These are phyloP conservation scores for Oxyria digyna DNA, from an alignment of 148 eudicot species.

Conservation along the genomic window DNA sequence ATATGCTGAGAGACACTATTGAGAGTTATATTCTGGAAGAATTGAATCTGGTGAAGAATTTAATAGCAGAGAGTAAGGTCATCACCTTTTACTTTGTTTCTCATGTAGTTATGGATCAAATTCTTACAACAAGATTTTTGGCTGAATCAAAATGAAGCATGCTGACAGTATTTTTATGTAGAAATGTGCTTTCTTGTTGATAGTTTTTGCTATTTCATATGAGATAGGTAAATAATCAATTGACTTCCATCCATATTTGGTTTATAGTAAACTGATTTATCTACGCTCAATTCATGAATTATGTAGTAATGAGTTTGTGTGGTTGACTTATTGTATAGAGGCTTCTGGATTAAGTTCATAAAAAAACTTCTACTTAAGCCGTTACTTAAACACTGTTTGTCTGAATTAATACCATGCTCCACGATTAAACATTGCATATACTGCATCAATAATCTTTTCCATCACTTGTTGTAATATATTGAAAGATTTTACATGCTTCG, in stretches of 20 bases:
- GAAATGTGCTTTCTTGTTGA: not conserved
- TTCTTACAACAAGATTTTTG: not conserved
- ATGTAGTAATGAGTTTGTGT: not conserved
- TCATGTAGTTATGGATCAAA: not conserved
- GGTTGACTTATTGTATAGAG: not conserved
- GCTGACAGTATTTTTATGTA: not conserved
- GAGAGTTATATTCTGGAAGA: slow-evolving; percentile 51
- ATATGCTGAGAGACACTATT: slow-evolving; percentile 33
- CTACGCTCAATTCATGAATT: not conserved
- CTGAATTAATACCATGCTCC: no score
- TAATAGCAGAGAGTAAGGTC: slow-evolving; percentile 59
- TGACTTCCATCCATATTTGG: not conserved
- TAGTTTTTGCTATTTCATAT: not conserved
- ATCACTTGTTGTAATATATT: no score
- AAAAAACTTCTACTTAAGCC: no score
- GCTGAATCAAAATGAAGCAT: not conserved
- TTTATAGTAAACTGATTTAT: not conserved
- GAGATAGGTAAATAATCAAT: not conserved
- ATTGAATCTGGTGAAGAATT: slow-evolving; percentile 46
- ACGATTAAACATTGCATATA: no score
- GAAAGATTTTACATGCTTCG: no score
- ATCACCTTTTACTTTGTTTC: not conserved
- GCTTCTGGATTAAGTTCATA: no score
- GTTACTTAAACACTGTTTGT: no score
- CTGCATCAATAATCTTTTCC: no score